Base-by-base conservation (phyloP, 306 rosid genomes). In the Vachellia pachyceras region DNA sequence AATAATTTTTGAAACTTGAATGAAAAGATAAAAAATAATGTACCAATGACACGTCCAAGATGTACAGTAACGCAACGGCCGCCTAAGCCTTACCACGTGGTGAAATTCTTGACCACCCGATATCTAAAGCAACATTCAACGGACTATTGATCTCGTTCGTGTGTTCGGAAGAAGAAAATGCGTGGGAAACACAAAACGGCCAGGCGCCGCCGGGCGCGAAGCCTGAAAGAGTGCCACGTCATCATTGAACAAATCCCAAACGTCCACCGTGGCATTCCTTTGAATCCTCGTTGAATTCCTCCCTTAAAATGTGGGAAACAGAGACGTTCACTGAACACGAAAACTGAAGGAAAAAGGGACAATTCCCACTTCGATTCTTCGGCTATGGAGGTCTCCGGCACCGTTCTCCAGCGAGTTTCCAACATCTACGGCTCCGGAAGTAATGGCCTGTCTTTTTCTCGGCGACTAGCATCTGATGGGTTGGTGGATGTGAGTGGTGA, bases 371-470 rank as follows among this genome's bases (percentile, higher is more conserved):
- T 71, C 29, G 72, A 50, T 61, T 72, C 39, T 22, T 11, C 5
- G 60, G 37, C 72, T 36, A 91, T 91, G 98, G 98, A 92, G 82
- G 87, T 86, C 33, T 89, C 92, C 66, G 94, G 97, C 71, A 75
- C 86, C 66, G 86, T 88, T 82, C 79, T 88, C 73, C 85, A 89
- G 29, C 89, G 77, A 18, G 64, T 83, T 1, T 49, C 86, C 22
- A 46, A 25, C 81, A 39, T 77, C 33, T 46, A 86, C 77, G 83
- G 82, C 13, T 50, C 7, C 20, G 75, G 76, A 7, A 33, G 41
- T 40, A 69, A 68, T 58, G 1, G 68, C 41, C 78, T 29, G 49
- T 13, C 17, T 20, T 49, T 63, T 5, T 17, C 58, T 0, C 67
- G 13, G 54, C 7, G 41, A 9, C 71, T 80, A 22, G 17, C 77